Evolutionary conservation across 176 grass and related monocot species (phyloP), one percentile per base, ranked within the genome.

Genomic region (Avena eriantha): DNA sequence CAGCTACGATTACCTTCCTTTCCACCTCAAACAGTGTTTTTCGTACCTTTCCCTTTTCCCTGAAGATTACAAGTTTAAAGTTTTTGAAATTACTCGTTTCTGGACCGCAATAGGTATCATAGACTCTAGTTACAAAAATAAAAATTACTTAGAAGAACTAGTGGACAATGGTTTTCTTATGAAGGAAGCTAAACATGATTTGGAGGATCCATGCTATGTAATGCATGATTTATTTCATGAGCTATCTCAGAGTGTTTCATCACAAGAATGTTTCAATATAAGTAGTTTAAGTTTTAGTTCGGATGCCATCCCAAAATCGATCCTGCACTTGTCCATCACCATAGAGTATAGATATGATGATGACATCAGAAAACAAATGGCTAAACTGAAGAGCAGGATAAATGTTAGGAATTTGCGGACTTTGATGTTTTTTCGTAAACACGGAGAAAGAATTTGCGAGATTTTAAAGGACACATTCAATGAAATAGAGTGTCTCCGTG

Each of bases 211-310:
- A 1, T 39, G 11, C 17, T 69, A 41, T 69, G 67, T 41, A 18
- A n/a, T 71, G 18, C 68, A 71, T 43, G 68, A 41, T 71, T 71
- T 71, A 43, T 43, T 71, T 1, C 68, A 71, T 71, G 18, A 71
- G 3, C 36, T 71, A 4, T 71, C 35, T 71, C 6, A 0, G 29
- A 35, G 6, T 9, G 65, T 68, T 68, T 68, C 65, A 18, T 18
- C 65, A 18, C 31, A 45, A 13, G 35, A 71, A 39, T 71, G 35
- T 17, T 0, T 5, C 4, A 71, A 71, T 39, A 71, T 71, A 71
- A 43, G 35, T 43, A 43, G 5, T 11, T 70, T 39, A 2, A 13
- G 1, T 71, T 45, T 71, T 43, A 43, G 36, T 2, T 1, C 10
- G 0, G 68, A n/a, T 4, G 36, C 1, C 9, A n/a, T 45, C 35